Base-by-base conservation (phyloP, 2,329 filamentous ascomycete genomes). In the Alternaria tenuissima region DNA sequence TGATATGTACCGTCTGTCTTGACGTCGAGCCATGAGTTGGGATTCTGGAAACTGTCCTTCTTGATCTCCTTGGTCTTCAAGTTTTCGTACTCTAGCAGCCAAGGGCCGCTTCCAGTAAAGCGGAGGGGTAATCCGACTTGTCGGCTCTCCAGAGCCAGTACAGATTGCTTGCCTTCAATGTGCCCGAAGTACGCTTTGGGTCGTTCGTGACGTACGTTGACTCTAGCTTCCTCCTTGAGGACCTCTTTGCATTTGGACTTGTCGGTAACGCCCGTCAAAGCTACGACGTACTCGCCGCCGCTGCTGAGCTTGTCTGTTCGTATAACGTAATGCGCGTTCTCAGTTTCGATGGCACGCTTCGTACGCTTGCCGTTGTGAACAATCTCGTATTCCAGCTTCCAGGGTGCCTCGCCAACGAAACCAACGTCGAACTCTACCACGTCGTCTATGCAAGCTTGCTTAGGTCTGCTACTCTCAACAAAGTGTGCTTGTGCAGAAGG, bases 371-470 rank as follows among this genome's bases (percentile, higher is more conserved):
- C 94, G 56, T 93, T 91, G 78, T 98, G 92, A 7, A 97, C 87
- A 41, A 97, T 83, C 78, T 98, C 95, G 81, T 96, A 99, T 74
- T 98, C 93, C 39, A 99, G 81, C 22, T 85, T 91, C 84, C 94
- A 98, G 0, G 96, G 95, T 18, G 89, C 85, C 70, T 98, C 93
- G 42, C 96, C 95, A 46, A 88, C 83, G 42, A 98, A 86, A 52
- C 85, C 80, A 39, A 97, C 88, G 57, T 92, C 88, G 28, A 95
- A 87, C 32, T 89, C 86, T 7, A 94, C 88, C 20, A 89, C 85
- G 57, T 96, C 90, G 61, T 95, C 93, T 56, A 98, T 90, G 74
- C 95, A 99, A 49, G 91, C 88, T 69, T 87, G 89, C 61, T 88
- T 84, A 22, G 83, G 81, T 20, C 84, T 81, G 7, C 83, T 81